phyloP scores from a whole-genome alignment of 805 yeast species.

The Yamadazyma scolyti region DNA sequence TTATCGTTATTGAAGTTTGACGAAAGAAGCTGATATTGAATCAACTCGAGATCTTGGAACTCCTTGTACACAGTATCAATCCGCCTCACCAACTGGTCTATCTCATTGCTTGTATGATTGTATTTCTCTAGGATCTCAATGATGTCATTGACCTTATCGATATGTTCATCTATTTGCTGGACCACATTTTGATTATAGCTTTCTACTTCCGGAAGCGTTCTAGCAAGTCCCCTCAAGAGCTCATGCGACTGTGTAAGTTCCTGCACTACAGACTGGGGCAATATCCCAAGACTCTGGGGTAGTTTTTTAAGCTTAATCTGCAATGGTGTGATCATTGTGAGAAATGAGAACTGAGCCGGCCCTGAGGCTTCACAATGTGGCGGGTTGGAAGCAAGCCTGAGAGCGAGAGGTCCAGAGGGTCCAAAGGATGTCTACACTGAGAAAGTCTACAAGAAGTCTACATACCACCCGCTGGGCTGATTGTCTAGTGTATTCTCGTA shows the following conservation, averaged over 20 bases:
- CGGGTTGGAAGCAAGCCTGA: no score
- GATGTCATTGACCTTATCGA: constrained; percentile 18
- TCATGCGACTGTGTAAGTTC: constrained; percentile 25
- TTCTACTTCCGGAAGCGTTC: constrained; percentile 19
- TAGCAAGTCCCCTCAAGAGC: constrained; percentile 28
- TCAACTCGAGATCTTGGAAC: constrained; percentile 31
- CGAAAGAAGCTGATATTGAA: constrained; percentile 36
- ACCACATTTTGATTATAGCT: constrained; percentile 10
- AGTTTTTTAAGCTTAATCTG: constrained; percentile 8
- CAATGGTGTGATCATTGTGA: background rate
- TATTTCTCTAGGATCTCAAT: constrained; percentile 18
- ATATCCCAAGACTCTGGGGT: constrained; percentile 23
- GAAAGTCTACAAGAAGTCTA: no score
- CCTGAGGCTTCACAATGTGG: no score
- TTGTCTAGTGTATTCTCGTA: no score
- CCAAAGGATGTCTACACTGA: no score
- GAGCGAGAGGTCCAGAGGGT: no score
- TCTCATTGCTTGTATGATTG: constrained; percentile 15
- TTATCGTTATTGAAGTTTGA: constrained; percentile 32
- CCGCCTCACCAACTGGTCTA: constrained; percentile 19
- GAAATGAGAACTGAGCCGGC: no score
- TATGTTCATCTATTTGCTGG: constrained; percentile 14
- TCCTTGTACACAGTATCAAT: constrained; percentile 26
- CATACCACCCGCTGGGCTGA: no score
- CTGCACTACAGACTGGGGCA: constrained; percentile 24